Evolutionary conservation across 768 basidiomycete genomes (phyloP), one percentile per base, ranked within the genome.

Genomic region (Lactifluus subvellereus): DNA sequence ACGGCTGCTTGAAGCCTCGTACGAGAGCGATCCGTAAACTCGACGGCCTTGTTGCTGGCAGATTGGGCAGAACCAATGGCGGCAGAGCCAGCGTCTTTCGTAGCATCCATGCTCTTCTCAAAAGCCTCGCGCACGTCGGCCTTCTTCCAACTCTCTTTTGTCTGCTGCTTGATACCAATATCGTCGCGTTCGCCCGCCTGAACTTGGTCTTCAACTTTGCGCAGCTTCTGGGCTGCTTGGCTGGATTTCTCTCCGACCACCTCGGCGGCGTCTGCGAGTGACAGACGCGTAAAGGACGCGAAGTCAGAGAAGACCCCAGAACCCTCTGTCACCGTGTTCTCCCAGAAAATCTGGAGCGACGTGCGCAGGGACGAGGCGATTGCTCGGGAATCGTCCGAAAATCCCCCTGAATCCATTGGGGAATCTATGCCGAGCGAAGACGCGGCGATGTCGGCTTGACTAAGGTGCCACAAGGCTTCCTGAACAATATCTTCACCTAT

Each of bases 241-340:
- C 76, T 74, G 0, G 87, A 88, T 55, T 78, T 76, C 0, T 71
- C 68, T 66, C 87, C 83, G 20, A 89, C 62, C 18, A 79, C 72
- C 56, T 86, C 86, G 0, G 87, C 86, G 0, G 82, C 80, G 59
- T 89, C 86, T 0, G 87, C 86, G 49, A 89, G 73, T 2, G 85
- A 79, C 35, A 87, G 78, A 0, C 88, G 83, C 1, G 79, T 67
- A 66, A 89, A 83, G 33, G 86, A 88, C 6, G 84, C 77, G 67
- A 88, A 80, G 71, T 89, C 88, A 57, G 77, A 73, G 66, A 86
- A 75, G 30, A 87, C 74, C 38, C 78, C 78, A 48, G 75, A 73
- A 14, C 82, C 80, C 69, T 87, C 86, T 4, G 79, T 76, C 0
- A 80, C 73, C 30, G 85, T 50, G 33, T 80, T 83, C 1, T 77